A percentile compares a stretch with the other conserved stretches of the same genome.
Conservation (phyloP, 2,329 filamentous ascomycete species). For the Colletotrichum melonis region DNA sequence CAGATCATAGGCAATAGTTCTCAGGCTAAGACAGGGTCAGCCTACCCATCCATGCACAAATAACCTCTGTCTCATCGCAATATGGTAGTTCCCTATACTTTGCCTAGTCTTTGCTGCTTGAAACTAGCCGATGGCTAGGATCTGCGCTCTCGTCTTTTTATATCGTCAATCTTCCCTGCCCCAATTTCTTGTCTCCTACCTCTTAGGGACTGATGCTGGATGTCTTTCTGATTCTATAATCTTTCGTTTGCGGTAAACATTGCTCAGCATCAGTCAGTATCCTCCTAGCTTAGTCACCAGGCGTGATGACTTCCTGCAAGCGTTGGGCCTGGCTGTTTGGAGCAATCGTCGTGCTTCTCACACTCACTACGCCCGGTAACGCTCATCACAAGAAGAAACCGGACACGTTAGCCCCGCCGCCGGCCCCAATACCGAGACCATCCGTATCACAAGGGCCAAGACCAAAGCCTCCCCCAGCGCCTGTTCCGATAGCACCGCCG, state of each 20-base stretch:
- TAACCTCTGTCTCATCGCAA: slow-evolving; percentile 29
- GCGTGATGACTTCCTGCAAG: slow-evolving; percentile 14
- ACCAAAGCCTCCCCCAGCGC: neutral
- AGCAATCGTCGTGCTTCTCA: neutral
- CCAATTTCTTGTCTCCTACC: no score
- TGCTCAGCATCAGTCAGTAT: neutral
- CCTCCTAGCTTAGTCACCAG: no score
- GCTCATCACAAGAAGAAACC: neutral
- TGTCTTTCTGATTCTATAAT: neutral
- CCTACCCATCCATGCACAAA: slow-evolving; percentile 30
- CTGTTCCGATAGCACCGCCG: neutral
- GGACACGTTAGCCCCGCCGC: neutral
- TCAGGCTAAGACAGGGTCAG: neutral
- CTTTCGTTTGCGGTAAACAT: neutral
- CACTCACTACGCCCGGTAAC: neutral
- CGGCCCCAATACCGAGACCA: neutral
- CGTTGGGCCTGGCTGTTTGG: slow-evolving; percentile 7
- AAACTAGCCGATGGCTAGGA: slow-evolving; percentile 11
- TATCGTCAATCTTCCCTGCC: neutral
- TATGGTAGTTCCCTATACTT: neutral
- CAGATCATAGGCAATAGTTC: neutral
- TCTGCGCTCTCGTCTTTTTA: slow-evolving; percentile 5
- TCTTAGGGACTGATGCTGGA: no score
- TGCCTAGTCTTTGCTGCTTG: neutral
- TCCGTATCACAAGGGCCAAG: neutral